These are phyloP conservation scores for Drechslerella coelobrocha DNA, from an alignment of 2,329 filamentous ascomycete species.

Conservation along the genomic window DNA sequence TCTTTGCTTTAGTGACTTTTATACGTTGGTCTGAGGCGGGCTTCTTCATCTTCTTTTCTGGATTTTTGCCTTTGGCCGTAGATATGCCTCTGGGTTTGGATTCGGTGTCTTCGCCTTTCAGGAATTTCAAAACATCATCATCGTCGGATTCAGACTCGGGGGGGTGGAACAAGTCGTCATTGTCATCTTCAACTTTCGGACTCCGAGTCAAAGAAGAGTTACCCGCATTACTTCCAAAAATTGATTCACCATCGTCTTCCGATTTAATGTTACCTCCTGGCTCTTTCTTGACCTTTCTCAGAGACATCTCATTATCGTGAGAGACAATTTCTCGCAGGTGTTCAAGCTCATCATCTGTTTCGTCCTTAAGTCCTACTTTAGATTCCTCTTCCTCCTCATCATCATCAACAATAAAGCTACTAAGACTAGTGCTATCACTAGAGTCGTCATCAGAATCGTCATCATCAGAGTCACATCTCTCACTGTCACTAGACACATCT, in stretches of 20 bases:
- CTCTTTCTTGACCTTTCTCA: conserved; percentile 14
- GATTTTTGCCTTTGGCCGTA: conserved; percentile 17
- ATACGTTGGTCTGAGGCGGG: conserved; percentile 41
- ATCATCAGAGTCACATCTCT: conserved; percentile 59
- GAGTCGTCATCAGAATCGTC: conserved; percentile 53
- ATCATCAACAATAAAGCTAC: conserved; percentile 49
- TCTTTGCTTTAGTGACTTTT: conserved; percentile 56
- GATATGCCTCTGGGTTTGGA: background rate
- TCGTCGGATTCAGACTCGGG: conserved; percentile 55
- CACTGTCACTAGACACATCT: conserved; percentile 56
- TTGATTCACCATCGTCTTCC: background rate
- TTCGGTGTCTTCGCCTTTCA: conserved; percentile 61
- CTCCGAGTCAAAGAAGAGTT: background rate
- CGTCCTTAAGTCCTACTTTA: conserved; percentile 52
- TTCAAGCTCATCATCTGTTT: conserved; percentile 57
- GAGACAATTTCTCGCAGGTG: background rate
- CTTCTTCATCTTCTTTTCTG: conserved; percentile 52
- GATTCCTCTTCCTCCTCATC: conserved; percentile 56
- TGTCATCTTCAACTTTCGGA: conserved; percentile 14
- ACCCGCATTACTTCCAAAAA: background rate
- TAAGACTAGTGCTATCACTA: conserved; percentile 19
- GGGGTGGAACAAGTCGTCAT: conserved; percentile 51
- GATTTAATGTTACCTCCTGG: background rate
- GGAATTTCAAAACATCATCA: conserved; percentile 57
- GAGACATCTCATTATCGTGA: background rate